Conservation (phyloP, 768 basidiomycete species). For the Termitomyces sp. region DNA sequence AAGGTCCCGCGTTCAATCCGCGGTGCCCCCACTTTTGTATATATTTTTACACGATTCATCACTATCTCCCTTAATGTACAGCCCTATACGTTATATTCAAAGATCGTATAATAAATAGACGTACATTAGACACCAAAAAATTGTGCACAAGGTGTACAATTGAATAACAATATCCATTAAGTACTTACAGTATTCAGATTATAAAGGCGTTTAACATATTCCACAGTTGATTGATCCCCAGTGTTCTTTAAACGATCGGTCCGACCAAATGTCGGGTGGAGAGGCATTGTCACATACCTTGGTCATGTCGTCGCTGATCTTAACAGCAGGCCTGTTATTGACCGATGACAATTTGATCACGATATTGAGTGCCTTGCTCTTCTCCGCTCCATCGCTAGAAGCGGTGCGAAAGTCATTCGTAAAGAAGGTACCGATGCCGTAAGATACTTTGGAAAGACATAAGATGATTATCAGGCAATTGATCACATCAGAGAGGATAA, state of each 20-base stretch:
- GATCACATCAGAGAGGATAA: background rate
- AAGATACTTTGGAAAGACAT: constrained; percentile 55
- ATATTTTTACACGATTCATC: too few species aligned
- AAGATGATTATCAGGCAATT: background rate
- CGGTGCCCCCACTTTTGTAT: constrained; percentile 11
- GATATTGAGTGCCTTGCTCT: constrained; percentile 85
- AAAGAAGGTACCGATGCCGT: constrained; percentile 90
- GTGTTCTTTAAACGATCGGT: constrained; percentile 45
- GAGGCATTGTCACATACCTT: constrained; percentile 44
- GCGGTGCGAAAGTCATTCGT: constrained; percentile 79
- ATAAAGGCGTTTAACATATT: constrained; percentile 52
- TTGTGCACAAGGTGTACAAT: background rate
- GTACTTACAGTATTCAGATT: constrained; percentile 17
- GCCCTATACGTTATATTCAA: too few species aligned
- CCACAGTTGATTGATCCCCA: constrained; percentile 55
- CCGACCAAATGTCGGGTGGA: background rate
- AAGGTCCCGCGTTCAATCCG: constrained; percentile 22
- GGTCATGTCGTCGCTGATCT: constrained; percentile 87
- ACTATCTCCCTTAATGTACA: too few species aligned
- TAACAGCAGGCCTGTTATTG: constrained; percentile 73
- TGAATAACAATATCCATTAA: background rate
- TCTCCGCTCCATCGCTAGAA: constrained; percentile 36
- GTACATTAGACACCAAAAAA: background rate
- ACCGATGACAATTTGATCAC: constrained; percentile 89
- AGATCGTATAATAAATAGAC: too few species aligned